Base-by-base conservation (phyloP, 2,329 filamentous ascomycete species). In the Colletotrichum navitas region DNA sequence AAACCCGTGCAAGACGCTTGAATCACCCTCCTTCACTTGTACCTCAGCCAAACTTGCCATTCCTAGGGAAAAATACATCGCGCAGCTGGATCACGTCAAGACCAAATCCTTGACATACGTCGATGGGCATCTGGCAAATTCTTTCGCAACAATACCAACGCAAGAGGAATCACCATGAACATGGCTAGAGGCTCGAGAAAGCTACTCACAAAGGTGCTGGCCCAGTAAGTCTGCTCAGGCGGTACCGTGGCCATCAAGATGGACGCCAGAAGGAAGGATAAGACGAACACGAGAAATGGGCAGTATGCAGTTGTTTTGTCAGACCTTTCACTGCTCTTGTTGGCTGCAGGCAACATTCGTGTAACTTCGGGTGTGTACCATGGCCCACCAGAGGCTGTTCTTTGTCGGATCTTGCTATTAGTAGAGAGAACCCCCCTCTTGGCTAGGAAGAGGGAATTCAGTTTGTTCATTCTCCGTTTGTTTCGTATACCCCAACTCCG, bases 21-120 rank as follows among this genome's bases (percentile, higher is more conserved):
- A 59, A 1, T 76, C 74, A 6, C 59, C 56, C 14, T 75, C 26
- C 47, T 76, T 76, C 0, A 83, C 76, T 7, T 82, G 79, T 0
- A 80, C 79, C 75, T 92, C 89, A 2, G 92, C 86, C 0, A 88
- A 91, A 0, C 89, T 90, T 0, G 90, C 90, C 55, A 93, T 86
- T 0, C 90, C 91, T 0, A 93, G 81, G 0, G 88, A 89, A 4
- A 93, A 78, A 1, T 88, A 89, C 41, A 93, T 92, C 71, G 86
- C 87, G 76, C 92, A 93, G 77, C 93, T 92, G 71, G 92, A 87
- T 11, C 91, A 82, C 0, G 90, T 91, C 65, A 86, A 88, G 29
- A 92, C 87, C 10, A 92, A 76, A 39, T 39, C n/a, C 85, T 83
- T 1, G 80, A 83, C 10, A 85, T 81, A 5, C 84, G 83, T 74